These are phyloP conservation scores for Cnidoscolus chayamansa DNA, from an alignment of 441 rosid genomes.

Conservation along the genomic window DNA sequence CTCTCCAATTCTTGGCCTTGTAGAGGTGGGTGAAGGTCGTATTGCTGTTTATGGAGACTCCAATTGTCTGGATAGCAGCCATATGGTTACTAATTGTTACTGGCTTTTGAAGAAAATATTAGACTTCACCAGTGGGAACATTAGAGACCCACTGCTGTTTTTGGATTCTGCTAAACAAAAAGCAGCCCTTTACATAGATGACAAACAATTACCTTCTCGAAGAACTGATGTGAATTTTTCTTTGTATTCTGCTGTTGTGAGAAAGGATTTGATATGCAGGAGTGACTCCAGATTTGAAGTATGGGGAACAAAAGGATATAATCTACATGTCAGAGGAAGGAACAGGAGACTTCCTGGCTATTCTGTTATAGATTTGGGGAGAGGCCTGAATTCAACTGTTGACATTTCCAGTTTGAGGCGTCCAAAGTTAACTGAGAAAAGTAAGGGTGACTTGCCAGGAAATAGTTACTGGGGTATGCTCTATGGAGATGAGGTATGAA, in stretches of 20 bases:
- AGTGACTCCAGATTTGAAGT: slow-evolving; percentile 89
- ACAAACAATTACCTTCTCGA: slow-evolving; percentile 71
- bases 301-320: slow-evolving; percentile 92
- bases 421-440: slow-evolving; percentile 36
- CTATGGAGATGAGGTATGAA: slow-evolving; percentile 69
- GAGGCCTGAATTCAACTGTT: slow-evolving; percentile 49
- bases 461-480: slow-evolving; percentile 56
- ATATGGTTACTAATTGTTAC: slow-evolving; percentile 97
- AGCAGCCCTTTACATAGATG: slow-evolving; percentile 51
- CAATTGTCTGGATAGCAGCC: slow-evolving; percentile 96
- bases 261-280: slow-evolving; percentile 69
- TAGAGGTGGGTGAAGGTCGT: slow-evolving; percentile 70
- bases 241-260: slow-evolving; percentile 68
- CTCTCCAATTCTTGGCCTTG: slow-evolving; percentile 89
- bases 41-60: slow-evolving; percentile 94
- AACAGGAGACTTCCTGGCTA: slow-evolving; percentile 70
- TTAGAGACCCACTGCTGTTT: slow-evolving; percentile 78
- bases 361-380: slow-evolving; percentile 52
- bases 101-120: slow-evolving; percentile 85
- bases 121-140: slow-evolving; percentile 68
- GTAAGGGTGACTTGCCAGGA: slow-evolving; percentile 39
- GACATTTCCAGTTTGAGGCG: slow-evolving; percentile 36
- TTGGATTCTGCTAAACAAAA: slow-evolving; percentile 51
- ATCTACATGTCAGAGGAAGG: slow-evolving; percentile 67
- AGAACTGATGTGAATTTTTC: slow-evolving; percentile 94